phyloP scores from a whole-genome alignment of 331 rosid species.

The Malus hybrid region DNA sequence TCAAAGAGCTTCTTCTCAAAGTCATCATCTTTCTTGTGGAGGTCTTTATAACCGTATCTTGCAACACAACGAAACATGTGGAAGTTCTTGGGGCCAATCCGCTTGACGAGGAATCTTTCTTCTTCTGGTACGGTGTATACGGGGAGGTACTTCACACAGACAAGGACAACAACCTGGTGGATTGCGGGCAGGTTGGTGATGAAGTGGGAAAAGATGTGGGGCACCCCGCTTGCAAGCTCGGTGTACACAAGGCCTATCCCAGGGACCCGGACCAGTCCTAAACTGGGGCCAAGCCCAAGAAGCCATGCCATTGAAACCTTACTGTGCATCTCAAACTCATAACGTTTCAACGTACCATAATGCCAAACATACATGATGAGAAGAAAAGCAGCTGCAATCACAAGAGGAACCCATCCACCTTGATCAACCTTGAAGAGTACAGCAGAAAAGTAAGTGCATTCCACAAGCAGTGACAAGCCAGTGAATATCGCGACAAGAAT shows the following conservation, averaged over 20 bases:
- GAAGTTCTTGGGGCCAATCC: constrained; percentile 88
- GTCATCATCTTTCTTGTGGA: constrained; percentile 84
- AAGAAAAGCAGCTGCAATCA: constrained; percentile 83
- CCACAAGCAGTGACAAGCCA: constrained; percentile 67
- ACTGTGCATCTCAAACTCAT: constrained; percentile 90
- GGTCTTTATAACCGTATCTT: constrained; percentile 88
- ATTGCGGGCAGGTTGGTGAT: constrained; percentile 96
- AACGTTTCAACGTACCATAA: constrained; percentile 83
- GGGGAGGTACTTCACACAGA: constrained; percentile 94
- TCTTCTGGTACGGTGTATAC: constrained; percentile 97
- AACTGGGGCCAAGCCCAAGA: constrained; percentile 97
- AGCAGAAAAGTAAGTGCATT: constrained; percentile 76
- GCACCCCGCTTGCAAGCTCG: constrained; percentile 93
- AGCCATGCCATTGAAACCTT: constrained; percentile 99
- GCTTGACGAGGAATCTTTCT: constrained; percentile 86
- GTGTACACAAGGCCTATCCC: constrained; percentile 97
- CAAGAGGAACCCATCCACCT: constrained; percentile 99
- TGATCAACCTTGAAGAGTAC: constrained; percentile 88
- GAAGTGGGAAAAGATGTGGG: constrained; percentile 94
- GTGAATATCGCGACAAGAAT: constrained; percentile 71
- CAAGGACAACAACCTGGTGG: constrained; percentile 80
- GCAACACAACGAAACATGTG: constrained; percentile 97
- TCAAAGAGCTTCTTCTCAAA: constrained; percentile 90
- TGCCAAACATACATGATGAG: constrained; percentile 94
- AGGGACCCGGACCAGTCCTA: constrained; percentile 96